phyloP scores from a whole-genome alignment of 2,329 filamentous ascomycete species.

The Colletotrichum simmondsii region DNA sequence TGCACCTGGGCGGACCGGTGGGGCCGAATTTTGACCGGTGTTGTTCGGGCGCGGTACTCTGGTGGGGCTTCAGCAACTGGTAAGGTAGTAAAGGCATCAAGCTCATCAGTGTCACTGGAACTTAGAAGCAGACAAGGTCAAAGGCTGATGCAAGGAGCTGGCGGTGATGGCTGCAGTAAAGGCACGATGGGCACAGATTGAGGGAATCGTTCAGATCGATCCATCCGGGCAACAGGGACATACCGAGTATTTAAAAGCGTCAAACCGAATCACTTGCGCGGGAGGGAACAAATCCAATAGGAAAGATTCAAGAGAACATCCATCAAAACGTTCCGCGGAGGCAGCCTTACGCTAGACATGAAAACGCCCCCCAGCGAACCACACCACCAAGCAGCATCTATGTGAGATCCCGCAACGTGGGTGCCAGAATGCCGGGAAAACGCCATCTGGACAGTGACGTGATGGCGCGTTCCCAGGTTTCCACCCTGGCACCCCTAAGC shows the following conservation, averaged over 20 bases:
- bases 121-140: background rate
- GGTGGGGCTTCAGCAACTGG: background rate
- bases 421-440: background rate
- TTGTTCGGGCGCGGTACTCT: background rate
- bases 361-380: background rate
- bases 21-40: background rate
- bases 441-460: constrained; percentile 17
- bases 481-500: background rate
- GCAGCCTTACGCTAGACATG: constrained; percentile 12
- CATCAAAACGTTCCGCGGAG: background rate
- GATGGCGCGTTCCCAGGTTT: constrained; percentile 13
- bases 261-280: background rate
- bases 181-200: constrained; percentile 10
- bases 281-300: background rate
- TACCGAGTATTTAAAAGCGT: background rate
- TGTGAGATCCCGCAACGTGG: background rate
- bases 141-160: background rate
- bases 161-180: background rate
- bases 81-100: background rate
- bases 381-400: background rate
- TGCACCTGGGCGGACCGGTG: background rate
- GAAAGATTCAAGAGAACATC: background rate
- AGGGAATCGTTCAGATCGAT: constrained; percentile 2
- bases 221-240: background rate
- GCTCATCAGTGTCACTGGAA: background rate